phyloP scores from a whole-genome alignment of 768 basidiomycete genomes.

The Auricularia sp. region DNA sequence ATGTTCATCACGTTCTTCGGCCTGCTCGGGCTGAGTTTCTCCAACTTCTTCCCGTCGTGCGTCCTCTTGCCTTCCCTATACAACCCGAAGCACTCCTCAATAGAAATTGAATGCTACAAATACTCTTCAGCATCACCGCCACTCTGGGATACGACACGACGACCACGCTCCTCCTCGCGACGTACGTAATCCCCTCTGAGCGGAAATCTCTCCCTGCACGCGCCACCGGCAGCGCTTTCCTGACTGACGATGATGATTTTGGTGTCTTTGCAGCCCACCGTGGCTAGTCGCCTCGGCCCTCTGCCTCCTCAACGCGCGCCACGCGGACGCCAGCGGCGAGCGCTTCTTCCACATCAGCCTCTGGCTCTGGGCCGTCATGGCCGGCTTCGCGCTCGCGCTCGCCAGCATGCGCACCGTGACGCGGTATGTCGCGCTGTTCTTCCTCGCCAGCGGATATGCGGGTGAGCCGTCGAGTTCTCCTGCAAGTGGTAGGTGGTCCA shows the following conservation, averaged over 20 bases:
- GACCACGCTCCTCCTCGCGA: constrained; percentile 47
- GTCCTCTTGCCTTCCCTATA: constrained; percentile 9
- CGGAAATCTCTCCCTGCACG: no score
- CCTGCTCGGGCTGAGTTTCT: constrained; percentile 47
- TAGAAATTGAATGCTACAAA: background rate
- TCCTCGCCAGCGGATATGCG: constrained; percentile 50
- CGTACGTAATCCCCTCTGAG: constrained; percentile 19
- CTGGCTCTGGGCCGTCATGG: constrained; percentile 52
- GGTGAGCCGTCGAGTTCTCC: constrained; percentile 17
- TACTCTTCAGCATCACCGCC: constrained; percentile 30
- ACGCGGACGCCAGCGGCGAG: constrained; percentile 55
- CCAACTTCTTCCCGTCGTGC: constrained; percentile 50
- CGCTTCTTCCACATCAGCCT: constrained; percentile 50
- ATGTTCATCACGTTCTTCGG: constrained; percentile 41
- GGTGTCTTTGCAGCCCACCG: constrained; percentile 36
- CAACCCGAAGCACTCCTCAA: background rate
- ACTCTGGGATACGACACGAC: constrained; percentile 56
- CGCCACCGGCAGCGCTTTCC: background rate
- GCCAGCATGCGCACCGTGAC: constrained; percentile 42
- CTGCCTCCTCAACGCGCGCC: constrained; percentile 44
- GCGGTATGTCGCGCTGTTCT: constrained; percentile 52
- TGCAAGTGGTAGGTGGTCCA: background rate
- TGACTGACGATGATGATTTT: background rate
- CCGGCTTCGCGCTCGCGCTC: constrained; percentile 52
- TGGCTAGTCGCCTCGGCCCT: constrained; percentile 48